Conservation (phyloP, 2,329 filamentous ascomycete species). For the Magnaporthiopsis poae region DNA sequence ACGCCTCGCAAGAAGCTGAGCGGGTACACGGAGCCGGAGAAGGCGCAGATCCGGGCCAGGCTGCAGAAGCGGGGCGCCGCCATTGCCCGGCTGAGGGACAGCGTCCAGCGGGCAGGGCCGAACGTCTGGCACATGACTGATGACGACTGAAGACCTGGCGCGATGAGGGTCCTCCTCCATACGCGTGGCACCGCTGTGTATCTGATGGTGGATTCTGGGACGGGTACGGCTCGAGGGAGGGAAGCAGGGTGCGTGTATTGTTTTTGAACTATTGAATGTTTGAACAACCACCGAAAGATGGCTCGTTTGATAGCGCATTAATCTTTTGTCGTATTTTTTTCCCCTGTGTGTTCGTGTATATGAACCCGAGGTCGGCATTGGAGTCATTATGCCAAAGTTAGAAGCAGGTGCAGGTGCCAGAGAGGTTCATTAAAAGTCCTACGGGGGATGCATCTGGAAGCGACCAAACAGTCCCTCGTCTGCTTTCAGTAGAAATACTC, state of each 20-base stretch:
- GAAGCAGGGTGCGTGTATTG: background rate
- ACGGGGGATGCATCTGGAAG: no score
- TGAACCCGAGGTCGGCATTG: no score
- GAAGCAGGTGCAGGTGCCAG: no score
- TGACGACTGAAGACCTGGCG: slow-evolving; percentile 4
- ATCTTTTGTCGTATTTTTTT: background rate
- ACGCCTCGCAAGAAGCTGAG: slow-evolving; percentile 52
- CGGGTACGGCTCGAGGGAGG: background rate
- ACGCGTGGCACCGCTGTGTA: no score
- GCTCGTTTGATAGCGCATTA: background rate
- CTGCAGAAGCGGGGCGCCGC: slow-evolving; percentile 28
- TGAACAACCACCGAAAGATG: background rate
- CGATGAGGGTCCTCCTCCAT: no score
- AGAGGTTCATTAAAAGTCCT: no score
- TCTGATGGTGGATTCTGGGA: background rate
- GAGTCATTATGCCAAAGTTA: no score
- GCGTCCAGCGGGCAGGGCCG: slow-evolving; percentile 33
- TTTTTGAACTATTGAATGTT: background rate
- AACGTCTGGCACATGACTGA: slow-evolving; percentile 16
- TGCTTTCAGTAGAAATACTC: background rate
- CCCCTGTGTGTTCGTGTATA: background rate
- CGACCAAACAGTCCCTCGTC: no score
- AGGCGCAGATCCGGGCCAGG: slow-evolving; percentile 44
- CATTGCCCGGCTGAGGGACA: slow-evolving; percentile 16
- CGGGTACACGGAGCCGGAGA: slow-evolving; percentile 51